These are phyloP conservation scores for Aspergillus pseudoglaucus DNA, from an alignment of 2,329 filamentous ascomycete genomes.

Conservation along the genomic window DNA sequence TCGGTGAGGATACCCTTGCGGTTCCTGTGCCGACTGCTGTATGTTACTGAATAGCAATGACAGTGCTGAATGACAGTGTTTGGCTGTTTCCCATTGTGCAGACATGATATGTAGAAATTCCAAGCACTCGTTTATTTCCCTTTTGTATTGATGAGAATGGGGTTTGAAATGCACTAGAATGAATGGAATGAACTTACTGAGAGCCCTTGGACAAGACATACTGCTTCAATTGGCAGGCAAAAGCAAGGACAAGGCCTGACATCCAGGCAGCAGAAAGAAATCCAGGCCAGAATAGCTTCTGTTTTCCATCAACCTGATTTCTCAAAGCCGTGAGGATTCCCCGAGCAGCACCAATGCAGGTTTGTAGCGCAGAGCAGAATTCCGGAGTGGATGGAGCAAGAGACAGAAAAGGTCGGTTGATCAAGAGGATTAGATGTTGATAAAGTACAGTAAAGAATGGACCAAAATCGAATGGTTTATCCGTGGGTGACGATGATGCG, in stretches of 20 bases:
- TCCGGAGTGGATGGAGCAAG: slow-evolving; percentile 31
- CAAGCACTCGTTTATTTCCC: slow-evolving; percentile 31
- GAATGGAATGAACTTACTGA: slow-evolving; percentile 16
- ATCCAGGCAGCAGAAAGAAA: slow-evolving; percentile 37
- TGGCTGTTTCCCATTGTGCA: slow-evolving; percentile 34
- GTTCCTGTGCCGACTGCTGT: slow-evolving; percentile 7
- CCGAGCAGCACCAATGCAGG: slow-evolving; percentile 35
- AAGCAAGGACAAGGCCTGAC: slow-evolving; percentile 36
- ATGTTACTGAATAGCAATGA: slow-evolving; percentile 29
- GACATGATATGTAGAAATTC: slow-evolving; percentile 30
- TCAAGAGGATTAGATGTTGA: slow-evolving; percentile 35
- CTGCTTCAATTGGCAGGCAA: slow-evolving; percentile 36
- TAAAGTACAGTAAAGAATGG: slow-evolving; percentile 39
- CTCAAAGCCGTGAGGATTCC: slow-evolving; percentile 32
- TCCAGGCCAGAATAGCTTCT: slow-evolving; percentile 35
- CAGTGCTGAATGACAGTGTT: slow-evolving; percentile 33
- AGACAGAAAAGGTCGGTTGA: slow-evolving; percentile 35
- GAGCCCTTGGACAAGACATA: slow-evolving; percentile 30
- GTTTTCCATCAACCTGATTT: slow-evolving; percentile 23
- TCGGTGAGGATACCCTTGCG: neutral
- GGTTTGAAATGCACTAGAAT: neutral
- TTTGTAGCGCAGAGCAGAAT: slow-evolving; percentile 36
- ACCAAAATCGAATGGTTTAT: slow-evolving; percentile 24
- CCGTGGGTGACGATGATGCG: neutral
- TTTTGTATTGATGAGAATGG: slow-evolving; percentile 4